Evolutionary conservation across 2,329 filamentous ascomycete species (phyloP), one percentile per base, ranked within the genome.

Genomic region (Epichloe bromicola): DNA sequence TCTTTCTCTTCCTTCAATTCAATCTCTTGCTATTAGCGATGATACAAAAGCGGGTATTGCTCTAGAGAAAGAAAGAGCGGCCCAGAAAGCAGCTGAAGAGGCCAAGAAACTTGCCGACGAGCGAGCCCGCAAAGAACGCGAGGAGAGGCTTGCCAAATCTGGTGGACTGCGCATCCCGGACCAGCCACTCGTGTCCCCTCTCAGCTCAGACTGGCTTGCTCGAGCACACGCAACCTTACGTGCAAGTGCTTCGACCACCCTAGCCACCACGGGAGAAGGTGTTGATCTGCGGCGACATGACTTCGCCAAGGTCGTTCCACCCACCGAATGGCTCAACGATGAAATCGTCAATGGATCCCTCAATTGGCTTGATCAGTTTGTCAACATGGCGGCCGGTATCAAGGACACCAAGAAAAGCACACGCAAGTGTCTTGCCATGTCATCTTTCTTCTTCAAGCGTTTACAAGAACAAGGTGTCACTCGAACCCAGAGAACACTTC

Each of bases 281-380:
- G 70, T 70, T 3, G 69, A 75, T 12, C 65, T 86, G 15, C 59
- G 60, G 33, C 61, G 60, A 6, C 76, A 79, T 49, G 83, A 87
- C 60, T 83, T 88, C 58, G 70, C 67, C n/a, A 83, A 75, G 45
- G 66, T 89, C 7, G 71, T 83, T 15, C 70, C 70, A 17, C 63
- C 69, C 8, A 71, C 66, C 0, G 72, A 71, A 30, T 91, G 86
- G 86, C 74, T 91, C 6, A 89, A 90, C 56, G 86, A 90, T 62
- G 82, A 86, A 57, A 78, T 85, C 48, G 78, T 91, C 58, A 86
- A 88, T 58, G 78, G 78, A 14, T 78, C 79, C 46, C 71, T 88
- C 26, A 66, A 74, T 30, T 76, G 79, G 60, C 67, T 88, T 14
- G 79, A 82, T 46, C 70, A 73, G 15, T 74, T 74, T 47, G 67